Percentiles rank a stretch among this genome's conserved stretches.
phyloP scores from a whole-genome alignment of 2,329 filamentous ascomycete species.

The Trichoderma citrinoviride region DNA sequence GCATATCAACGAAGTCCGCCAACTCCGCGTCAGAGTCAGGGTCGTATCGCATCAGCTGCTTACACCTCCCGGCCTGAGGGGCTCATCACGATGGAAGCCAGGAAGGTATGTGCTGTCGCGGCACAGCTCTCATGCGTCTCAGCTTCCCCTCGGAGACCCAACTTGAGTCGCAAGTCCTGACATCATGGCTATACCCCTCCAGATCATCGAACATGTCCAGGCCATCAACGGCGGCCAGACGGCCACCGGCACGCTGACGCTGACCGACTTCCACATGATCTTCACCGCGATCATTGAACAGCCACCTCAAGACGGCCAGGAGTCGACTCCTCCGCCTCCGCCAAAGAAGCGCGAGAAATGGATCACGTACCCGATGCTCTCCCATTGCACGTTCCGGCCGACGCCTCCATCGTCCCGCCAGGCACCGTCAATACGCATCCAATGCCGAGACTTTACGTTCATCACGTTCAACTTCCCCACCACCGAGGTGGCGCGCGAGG shows the following conservation, averaged over 20 bases:
- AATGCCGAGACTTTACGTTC: constrained; percentile 91
- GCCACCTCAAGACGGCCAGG: constrained; percentile 26
- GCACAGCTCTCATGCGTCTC: not conserved
- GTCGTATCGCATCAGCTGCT: not conserved
- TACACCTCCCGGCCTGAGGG: not conserved
- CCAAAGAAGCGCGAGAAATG: constrained; percentile 66
- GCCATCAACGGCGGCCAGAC: constrained; percentile 59
- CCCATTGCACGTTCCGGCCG: constrained; percentile 73
- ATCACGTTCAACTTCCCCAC: constrained; percentile 84
- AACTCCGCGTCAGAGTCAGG: not conserved
- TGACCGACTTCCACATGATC: constrained; percentile 62
- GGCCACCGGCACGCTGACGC: constrained; percentile 55
- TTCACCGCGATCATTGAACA: constrained; percentile 46
- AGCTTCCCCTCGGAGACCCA: not conserved
- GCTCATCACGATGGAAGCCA: constrained; percentile 39
- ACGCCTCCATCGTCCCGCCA: constrained; percentile 67
- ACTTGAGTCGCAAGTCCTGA: constrained; percentile 5
- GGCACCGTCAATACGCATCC: constrained; percentile 78
- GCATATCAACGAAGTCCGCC: not conserved
- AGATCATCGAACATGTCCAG: constrained; percentile 58
- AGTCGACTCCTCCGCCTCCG: constrained; percentile 29
- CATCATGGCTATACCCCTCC: constrained; percentile 4
- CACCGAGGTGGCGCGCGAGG: constrained; percentile 72
- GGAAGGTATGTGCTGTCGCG: constrained; percentile 36
- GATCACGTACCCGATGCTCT: constrained; percentile 93